Evolutionary conservation across 192 early-diverging fungal genomes (phyloP).

Genomic region (Gamsiella multidivaricata): DNA sequence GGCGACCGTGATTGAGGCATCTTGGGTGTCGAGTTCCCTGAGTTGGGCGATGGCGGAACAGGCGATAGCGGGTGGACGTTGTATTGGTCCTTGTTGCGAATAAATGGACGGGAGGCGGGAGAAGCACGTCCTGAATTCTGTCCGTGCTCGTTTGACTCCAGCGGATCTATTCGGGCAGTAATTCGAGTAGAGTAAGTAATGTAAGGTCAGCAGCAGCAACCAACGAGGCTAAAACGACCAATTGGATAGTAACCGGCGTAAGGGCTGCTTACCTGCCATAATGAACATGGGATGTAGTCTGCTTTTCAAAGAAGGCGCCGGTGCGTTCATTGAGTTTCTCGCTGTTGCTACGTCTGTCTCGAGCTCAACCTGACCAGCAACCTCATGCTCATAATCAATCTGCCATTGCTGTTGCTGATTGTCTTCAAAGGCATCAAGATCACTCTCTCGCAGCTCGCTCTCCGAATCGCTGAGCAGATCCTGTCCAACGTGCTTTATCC

Average conservation of each 20-base stretch:
- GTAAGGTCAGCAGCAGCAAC: neutral
- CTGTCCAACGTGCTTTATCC: slow-evolving; percentile 22
- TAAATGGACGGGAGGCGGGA: slow-evolving; percentile 1
- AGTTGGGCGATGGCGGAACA: slow-evolving; percentile 31
- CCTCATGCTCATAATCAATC: slow-evolving; percentile 36
- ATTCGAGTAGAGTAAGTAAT: neutral
- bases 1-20: slow-evolving; percentile 31
- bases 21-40: slow-evolving; percentile 33
- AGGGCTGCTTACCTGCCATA: slow-evolving; percentile 26
- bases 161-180: slow-evolving; percentile 6
- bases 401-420: slow-evolving; percentile 42
- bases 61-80: slow-evolving; percentile 37
- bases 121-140: slow-evolving; percentile 7
- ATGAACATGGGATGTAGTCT: slow-evolving; percentile 29
- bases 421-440: slow-evolving; percentile 24
- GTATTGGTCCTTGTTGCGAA: slow-evolving; percentile 25
- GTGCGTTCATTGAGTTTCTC: too few relatives aligned
- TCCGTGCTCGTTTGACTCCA: slow-evolving; percentile 8
- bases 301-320: slow-evolving; percentile 6
- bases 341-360: slow-evolving; percentile 9
- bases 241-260: too few relatives aligned
- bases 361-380: slow-evolving; percentile 26
- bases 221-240: too few relatives aligned
- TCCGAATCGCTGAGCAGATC: slow-evolving; percentile 37
- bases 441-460: slow-evolving; percentile 14